Evolutionary conservation across 2,329 filamentous ascomycete genomes (phyloP).

Genomic region (Fusarium citri): DNA sequence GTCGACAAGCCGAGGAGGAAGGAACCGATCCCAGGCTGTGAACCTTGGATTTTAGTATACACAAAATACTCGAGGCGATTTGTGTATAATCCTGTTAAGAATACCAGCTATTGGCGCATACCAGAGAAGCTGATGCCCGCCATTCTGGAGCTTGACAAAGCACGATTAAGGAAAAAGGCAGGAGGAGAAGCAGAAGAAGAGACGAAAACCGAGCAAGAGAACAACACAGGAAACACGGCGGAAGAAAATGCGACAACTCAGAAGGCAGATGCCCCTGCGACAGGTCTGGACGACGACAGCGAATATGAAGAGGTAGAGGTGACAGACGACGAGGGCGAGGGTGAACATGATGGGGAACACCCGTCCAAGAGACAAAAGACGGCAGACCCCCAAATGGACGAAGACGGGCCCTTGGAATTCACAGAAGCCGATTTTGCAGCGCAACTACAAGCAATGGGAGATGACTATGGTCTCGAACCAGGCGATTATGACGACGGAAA

Average conservation of each 20-base stretch:
- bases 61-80: constrained; percentile 92
- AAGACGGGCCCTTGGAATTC: constrained; percentile 76
- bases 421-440: constrained; percentile 94
- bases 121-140: constrained; percentile 86
- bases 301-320: constrained; percentile 64
- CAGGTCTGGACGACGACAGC: constrained; percentile 61
- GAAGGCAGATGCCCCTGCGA: neutral
- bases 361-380: constrained; percentile 74
- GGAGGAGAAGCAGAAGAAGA: constrained; percentile 47
- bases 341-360: constrained; percentile 66
- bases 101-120: constrained; percentile 95
- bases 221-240: constrained; percentile 5
- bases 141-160: constrained; percentile 78
- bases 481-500: constrained; percentile 79
- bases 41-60: constrained; percentile 92
- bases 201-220: constrained; percentile 10
- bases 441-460: constrained; percentile 89
- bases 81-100: constrained; percentile 86
- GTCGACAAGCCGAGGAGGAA: constrained; percentile 85
- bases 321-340: constrained; percentile 70
- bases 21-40: constrained; percentile 80
- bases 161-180: constrained; percentile 72
- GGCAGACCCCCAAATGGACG: constrained; percentile 65
- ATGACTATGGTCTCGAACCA: constrained; percentile 82
- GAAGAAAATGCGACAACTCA: neutral